Conservation (phyloP, 305 asterid species). For the Salvia sclarea region DNA sequence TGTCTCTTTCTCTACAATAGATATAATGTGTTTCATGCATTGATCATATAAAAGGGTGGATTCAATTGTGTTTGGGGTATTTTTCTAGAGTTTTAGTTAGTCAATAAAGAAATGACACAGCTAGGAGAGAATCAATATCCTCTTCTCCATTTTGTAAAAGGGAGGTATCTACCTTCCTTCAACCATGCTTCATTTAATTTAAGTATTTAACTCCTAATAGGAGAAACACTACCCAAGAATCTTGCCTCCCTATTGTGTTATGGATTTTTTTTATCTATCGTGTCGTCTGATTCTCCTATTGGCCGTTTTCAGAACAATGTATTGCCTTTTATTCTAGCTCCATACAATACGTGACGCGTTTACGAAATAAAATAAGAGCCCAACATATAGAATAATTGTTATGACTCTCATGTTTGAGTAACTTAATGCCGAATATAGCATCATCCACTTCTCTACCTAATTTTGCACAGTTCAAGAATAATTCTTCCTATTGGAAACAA, state of each 20-base stretch:
- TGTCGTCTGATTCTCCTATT: neutral
- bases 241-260: neutral
- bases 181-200: conserved; percentile 42
- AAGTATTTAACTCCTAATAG: conserved; percentile 29
- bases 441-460: neutral
- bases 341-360: neutral
- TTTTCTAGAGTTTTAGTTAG: conserved; percentile 5
- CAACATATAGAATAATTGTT: no score
- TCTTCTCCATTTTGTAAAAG: neutral
- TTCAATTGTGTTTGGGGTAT: neutral
- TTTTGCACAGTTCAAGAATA: neutral
- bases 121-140: conserved; percentile 35
- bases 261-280: neutral
- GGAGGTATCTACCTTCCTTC: conserved; percentile 33
- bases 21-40: conserved; percentile 29
- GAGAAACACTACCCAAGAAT: conserved; percentile 21
- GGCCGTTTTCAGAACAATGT: no score
- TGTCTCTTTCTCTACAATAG: neutral
- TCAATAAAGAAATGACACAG: conserved; percentile 38
- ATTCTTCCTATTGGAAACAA: neutral
- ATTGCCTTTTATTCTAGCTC: neutral
- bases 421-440: neutral
- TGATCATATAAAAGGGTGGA: conserved; percentile 15
- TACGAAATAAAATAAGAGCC: neutral
- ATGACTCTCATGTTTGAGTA: no score